Conservation (phyloP, 768 basidiomycete genomes). For the Tephrocybe rancida region DNA sequence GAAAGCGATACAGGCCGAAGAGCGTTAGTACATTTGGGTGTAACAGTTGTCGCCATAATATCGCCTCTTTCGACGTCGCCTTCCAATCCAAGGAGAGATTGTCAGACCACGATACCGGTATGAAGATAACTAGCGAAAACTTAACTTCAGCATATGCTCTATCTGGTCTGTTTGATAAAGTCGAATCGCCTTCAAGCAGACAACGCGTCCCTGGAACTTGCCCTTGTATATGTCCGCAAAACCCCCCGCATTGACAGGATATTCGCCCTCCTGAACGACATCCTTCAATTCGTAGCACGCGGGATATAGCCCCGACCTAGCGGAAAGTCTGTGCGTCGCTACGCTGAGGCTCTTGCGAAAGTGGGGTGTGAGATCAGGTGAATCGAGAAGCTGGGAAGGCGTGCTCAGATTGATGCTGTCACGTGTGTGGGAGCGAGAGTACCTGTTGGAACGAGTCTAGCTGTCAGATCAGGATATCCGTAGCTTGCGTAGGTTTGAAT, state of each 20-base stretch:
- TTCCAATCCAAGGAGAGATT: not conserved
- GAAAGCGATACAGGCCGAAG: not conserved
- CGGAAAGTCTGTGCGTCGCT: too few relatives aligned
- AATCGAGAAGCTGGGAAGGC: too few relatives aligned
- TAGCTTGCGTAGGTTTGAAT: too few relatives aligned
- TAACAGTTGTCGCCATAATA: conserved; percentile 1
- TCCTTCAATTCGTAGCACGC: not conserved
- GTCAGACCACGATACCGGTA: not conserved
- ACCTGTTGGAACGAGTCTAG: too few relatives aligned
- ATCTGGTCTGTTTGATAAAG: not conserved
- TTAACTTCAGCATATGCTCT: not conserved
- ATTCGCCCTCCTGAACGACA: not conserved
- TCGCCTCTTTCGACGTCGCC: conserved; percentile 1
- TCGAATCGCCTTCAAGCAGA: conserved; percentile 2
- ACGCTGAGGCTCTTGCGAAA: too few relatives aligned
- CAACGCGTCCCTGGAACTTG: not conserved
- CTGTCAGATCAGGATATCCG: too few relatives aligned
- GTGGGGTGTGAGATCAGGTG: too few relatives aligned
- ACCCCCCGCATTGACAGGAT: not conserved
- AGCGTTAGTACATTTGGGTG: not conserved
- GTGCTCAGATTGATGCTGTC: too few relatives aligned
- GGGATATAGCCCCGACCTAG: not conserved
- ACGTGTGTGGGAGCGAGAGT: too few relatives aligned
- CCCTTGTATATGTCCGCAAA: too few relatives aligned
- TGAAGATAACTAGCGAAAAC: not conserved